Conservation (phyloP, 1,139 yeast species). For the Casaregolazyma lundiana region DNA sequence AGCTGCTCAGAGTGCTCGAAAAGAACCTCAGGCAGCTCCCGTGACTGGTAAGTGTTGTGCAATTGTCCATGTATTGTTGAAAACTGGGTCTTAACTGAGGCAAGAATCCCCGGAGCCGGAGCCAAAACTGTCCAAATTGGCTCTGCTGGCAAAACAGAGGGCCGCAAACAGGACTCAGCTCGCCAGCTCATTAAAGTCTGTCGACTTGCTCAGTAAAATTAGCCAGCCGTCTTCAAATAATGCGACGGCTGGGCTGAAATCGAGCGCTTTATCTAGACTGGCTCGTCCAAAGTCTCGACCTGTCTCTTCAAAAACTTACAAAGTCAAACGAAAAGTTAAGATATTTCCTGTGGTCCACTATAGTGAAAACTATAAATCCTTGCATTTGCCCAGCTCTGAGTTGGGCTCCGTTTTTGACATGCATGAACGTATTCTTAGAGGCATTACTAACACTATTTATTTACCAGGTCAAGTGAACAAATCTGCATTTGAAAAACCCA, state of each 20-base stretch:
- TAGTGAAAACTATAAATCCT: conserved; percentile 6
- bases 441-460: conserved; percentile 38
- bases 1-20: background rate
- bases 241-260: background rate
- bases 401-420: conserved; percentile 8
- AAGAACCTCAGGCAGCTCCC: background rate
- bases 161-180: conserved; percentile 26
- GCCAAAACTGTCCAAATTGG: conserved; percentile 38
- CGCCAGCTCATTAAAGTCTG: conserved; percentile 9
- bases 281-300: background rate
- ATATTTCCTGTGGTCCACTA: conserved; percentile 19
- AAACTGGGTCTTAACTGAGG: background rate
- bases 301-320: conserved; percentile 7
- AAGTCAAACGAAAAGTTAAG: conserved; percentile 12
- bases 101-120: conserved; percentile 1
- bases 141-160: conserved; percentile 44
- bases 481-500: conserved; percentile 62
- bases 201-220: conserved; percentile 13
- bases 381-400: background rate
- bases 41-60: conserved; percentile 6
- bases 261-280: background rate
- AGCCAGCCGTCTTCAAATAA: background rate
- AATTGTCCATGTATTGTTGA: background rate
- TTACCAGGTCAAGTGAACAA: conserved; percentile 35
- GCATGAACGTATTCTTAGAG: background rate